These are phyloP conservation scores for Suillus ampliporus DNA, from an alignment of 768 basidiomycete genomes.

Conservation along the genomic window DNA sequence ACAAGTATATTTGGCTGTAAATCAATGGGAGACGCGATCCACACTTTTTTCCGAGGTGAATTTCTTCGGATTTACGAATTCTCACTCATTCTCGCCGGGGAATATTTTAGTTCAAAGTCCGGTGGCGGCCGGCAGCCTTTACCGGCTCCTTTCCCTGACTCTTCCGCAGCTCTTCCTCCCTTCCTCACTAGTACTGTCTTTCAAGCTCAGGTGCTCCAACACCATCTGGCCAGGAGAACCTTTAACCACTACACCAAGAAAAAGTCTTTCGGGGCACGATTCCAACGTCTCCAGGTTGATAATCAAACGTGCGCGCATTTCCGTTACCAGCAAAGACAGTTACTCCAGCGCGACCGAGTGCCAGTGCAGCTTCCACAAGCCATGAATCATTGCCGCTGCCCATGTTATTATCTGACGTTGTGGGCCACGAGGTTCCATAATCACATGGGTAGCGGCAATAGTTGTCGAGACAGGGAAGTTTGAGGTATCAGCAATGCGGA, in stretches of 20 bases:
- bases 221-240: constrained; percentile 9
- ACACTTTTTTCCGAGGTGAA: no score
- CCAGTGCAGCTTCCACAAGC: constrained; percentile 51
- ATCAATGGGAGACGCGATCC: no score
- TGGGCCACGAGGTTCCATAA: constrained; percentile 52
- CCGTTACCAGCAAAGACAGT: constrained; percentile 42
- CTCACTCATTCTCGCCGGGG: no score
- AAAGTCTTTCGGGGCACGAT: constrained; percentile 9
- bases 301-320: constrained; percentile 46
- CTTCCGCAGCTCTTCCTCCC: constrained; percentile 5
- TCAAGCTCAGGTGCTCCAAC: constrained; percentile 2
- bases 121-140: not conserved
- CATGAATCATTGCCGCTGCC: no score
- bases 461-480: constrained; percentile 54
- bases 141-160: constrained; percentile 1
- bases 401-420: no score
- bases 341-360: constrained; percentile 43
- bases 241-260: constrained; percentile 1
- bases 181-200: constrained; percentile 5
- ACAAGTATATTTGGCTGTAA: no score
- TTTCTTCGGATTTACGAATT: no score
- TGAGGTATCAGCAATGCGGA: constrained; percentile 58
- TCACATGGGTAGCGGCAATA: constrained; percentile 58
- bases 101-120: no score
- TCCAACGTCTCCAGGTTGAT: constrained; percentile 19